A percentile compares a stretch with the other conserved stretches of the same genome.
These are phyloP conservation scores for Populus simonii DNA, from an alignment of 345 rosid species.

Conservation along the genomic window DNA sequence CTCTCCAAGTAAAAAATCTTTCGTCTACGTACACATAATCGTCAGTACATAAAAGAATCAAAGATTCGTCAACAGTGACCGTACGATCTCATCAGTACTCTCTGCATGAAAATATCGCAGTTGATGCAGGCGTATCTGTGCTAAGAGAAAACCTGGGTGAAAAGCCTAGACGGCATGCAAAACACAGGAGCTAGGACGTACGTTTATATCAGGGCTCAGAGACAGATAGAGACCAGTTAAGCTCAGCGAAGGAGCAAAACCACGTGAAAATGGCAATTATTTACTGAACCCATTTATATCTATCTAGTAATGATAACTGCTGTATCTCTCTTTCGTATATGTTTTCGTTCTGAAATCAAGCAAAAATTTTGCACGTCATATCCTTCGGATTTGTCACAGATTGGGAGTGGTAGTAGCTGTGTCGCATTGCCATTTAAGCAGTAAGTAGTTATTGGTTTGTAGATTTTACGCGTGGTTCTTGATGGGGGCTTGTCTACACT, in stretches of 20 bases:
- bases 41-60: not conserved
- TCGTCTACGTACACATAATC: not conserved
- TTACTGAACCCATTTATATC: conserved; percentile 4
- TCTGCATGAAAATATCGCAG: not conserved
- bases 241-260: conserved; percentile 6
- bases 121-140: not conserved
- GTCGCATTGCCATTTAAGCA: not conserved
- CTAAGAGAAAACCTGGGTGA: not conserved
- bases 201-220: not conserved
- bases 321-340: not conserved
- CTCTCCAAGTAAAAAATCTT: not conserved
- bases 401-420: not conserved
- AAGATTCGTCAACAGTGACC: not conserved
- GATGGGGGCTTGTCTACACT: not conserved
- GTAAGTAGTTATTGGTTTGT: not conserved
- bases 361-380: not conserved
- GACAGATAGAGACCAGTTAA: not conserved
- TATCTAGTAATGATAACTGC: no score
- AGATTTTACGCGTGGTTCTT: not conserved
- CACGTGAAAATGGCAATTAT: conserved; percentile 8
- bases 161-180: not conserved
- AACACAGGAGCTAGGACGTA: not conserved
- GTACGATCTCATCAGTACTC: not conserved
- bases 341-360: not conserved
- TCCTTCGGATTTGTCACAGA: not conserved